Percentiles rank a stretch among this genome's conserved stretches.
Evolutionary conservation across 2,329 filamentous ascomycete genomes (phyloP).

Genomic region (Ophiocordyceps sinensis): DNA sequence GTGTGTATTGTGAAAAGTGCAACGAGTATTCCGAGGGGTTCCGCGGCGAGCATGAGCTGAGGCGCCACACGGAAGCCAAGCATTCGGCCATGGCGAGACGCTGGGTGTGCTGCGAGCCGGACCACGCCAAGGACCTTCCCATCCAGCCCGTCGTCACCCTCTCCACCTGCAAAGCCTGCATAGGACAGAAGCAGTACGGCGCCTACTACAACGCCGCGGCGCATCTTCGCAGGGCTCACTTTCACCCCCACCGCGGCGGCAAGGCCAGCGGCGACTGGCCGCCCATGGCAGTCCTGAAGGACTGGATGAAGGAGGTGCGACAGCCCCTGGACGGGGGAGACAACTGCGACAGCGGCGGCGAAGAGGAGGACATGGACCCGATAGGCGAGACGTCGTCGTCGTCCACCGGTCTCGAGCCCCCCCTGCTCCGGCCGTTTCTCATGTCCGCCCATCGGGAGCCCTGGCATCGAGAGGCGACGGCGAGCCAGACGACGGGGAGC

Average conservation of each 20-base stretch:
- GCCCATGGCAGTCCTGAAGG: conserved; percentile 40
- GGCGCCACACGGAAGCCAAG: conserved; percentile 49
- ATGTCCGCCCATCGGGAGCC: conserved; percentile 6
- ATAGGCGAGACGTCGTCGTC: conserved; percentile 3
- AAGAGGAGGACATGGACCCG: conserved; percentile 24
- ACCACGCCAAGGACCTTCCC: conserved; percentile 17
- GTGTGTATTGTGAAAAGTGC: conserved; percentile 66
- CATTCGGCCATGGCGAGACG: conserved; percentile 39
- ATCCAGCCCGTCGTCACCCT: conserved; percentile 37
- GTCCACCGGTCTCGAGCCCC: conserved; percentile 5
- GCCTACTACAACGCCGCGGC: conserved; percentile 46
- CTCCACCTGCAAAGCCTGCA: conserved; percentile 40
- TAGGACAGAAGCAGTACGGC: conserved; percentile 41
- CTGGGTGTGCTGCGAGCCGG: conserved; percentile 41
- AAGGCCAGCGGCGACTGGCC: conserved; percentile 46
- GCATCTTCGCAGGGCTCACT: conserved; percentile 42
- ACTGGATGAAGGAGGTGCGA: conserved; percentile 46
- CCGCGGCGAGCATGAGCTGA: conserved; percentile 75
- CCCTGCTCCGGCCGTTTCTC: conserved; percentile 2
- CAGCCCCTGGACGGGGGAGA: conserved; percentile 33
- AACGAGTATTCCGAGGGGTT: conserved; percentile 76
- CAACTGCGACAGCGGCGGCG: conserved; percentile 30
- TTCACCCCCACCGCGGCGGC: conserved; percentile 38
- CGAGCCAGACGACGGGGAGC: conserved; percentile 12
- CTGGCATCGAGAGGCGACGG: conserved; percentile 9